Base-by-base conservation (phyloP, 768 basidiomycete genomes). In the Boletus edulis region DNA sequence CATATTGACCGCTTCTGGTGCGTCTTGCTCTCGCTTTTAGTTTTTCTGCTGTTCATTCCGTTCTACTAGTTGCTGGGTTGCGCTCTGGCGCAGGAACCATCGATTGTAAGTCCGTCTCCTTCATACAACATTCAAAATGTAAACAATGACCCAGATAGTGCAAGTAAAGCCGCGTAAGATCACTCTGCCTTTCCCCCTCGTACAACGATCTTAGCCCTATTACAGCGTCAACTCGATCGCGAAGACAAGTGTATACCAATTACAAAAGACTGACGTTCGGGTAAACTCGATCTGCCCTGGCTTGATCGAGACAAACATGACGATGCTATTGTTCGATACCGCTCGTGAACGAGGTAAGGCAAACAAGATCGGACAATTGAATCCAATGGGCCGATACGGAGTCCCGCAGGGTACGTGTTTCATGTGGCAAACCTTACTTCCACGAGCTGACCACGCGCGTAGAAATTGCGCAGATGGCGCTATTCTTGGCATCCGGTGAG, bases 301-400 rank as follows among this genome's bases (percentile, higher is more conserved):
- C 14, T 73, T 97, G 54, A 93, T 97, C 64, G 90, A 96, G 75
- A 98, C 94, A 10, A 89, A 86, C 47, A 97, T 98, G 92, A 95
- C 95, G 3, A 74, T 72, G 46, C 66, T 61, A n/a, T 79, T 86
- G 32, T 98, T 98, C 63, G 83, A 89, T 27, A 79, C 79, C 46
- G 94, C 94, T 29, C 83, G 88, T 22, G 69, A 82, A 54, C 81
- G 85, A 24, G 94, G 94, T 10, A 88, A 77, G n/a, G 78, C 73
- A 18, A 73, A 75, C 49, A 93, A 87, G 73, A 80, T 98, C 48
- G 94, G 94, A 4, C 78, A 72, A 58, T 72, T 96, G 51, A 95
- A 95, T 67, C 86, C 94, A 11, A 67, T 91, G 55, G 86, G 90
- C 18, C 79, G 94, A 51, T 92, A 85, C 62, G 93, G 85, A n/a